Evolutionary conservation across 192 early-diverging fungal species (phyloP).

Genomic region (Spinellus fusiger): DNA sequence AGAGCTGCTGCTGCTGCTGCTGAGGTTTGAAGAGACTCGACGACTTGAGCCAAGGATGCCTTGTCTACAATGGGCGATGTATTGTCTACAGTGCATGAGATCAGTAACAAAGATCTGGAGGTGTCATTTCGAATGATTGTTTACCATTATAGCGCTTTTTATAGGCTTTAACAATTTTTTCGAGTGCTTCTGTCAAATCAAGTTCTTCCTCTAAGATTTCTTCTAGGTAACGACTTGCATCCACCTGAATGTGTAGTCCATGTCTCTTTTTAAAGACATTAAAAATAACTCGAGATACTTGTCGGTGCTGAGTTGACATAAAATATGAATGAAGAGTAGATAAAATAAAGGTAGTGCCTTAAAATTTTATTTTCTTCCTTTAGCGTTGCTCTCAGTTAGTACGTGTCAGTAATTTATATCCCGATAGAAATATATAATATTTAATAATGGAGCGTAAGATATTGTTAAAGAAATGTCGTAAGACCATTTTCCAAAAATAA

Average conservation of each 20-base stretch:
- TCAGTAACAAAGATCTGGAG: not conserved
- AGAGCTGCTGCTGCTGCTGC: constrained; percentile 14
- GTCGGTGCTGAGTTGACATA: not conserved
- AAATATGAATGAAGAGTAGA: too few relatives aligned
- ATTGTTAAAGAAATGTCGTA: too few relatives aligned
- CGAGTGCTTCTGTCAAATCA: constrained; percentile 54
- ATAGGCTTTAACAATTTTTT: constrained; percentile 66
- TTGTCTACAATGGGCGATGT: constrained; percentile 29
- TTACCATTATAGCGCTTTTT: constrained; percentile 62
- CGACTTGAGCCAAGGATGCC: constrained; percentile 42
- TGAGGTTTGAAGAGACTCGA: constrained; percentile 42
- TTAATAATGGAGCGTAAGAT: too few relatives aligned
- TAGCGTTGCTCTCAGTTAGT: too few relatives aligned
- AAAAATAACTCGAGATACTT: constrained; percentile 44
- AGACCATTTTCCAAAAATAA: too few relatives aligned
- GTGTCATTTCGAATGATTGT: too few relatives aligned
- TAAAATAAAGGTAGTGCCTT: too few relatives aligned
- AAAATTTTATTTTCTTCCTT: too few relatives aligned
- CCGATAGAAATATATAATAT: too few relatives aligned
- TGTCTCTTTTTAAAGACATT: constrained; percentile 72
- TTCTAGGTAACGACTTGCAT: constrained; percentile 63
- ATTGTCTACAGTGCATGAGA: constrained; percentile 4
- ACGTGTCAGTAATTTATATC: too few relatives aligned
- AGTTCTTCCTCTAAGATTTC: constrained; percentile 41
- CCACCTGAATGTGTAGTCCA: constrained; percentile 70